Percentiles rank a stretch among this genome's conserved stretches.
Conservation (phyloP, 768 basidiomycete genomes). For the Agrocybe chaxingu region DNA sequence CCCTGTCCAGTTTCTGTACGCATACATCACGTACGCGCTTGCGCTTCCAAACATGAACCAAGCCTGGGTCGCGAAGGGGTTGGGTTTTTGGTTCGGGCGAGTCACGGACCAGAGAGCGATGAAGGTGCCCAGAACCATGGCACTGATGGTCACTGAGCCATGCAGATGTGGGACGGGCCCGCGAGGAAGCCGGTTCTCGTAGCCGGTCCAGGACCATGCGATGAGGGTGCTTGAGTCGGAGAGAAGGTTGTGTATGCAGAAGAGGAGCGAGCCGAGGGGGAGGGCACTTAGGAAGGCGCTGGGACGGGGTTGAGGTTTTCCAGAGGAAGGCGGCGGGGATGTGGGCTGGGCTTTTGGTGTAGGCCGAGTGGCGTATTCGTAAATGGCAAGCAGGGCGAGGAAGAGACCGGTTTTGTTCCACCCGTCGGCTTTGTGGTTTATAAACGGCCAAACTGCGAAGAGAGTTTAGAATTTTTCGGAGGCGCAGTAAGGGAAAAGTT, state of each 20-base stretch:
- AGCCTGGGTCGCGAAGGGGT: slow-evolving; percentile 39
- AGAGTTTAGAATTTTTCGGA: neutral
- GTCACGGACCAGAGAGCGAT: slow-evolving; percentile 21
- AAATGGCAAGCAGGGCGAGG: slow-evolving; percentile 55
- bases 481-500: slow-evolving; percentile 7
- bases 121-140: slow-evolving; percentile 55
- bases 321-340: neutral
- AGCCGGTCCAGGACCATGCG: slow-evolving; percentile 92
- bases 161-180: slow-evolving; percentile 76
- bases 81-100: neutral
- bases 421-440: slow-evolving; percentile 63
- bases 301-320: slow-evolving; percentile 6
- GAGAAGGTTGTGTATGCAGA: slow-evolving; percentile 68
- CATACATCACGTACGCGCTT: slow-evolving; percentile 55
- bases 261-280: slow-evolving; percentile 66
- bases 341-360: slow-evolving; percentile 7
- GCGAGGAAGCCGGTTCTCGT: slow-evolving; percentile 50
- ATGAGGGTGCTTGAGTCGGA: slow-evolving; percentile 77
- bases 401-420: slow-evolving; percentile 66
- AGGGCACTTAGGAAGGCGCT: slow-evolving; percentile 33
- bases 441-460: slow-evolving; percentile 71
- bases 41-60: slow-evolving; percentile 56
- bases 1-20: slow-evolving; percentile 66
- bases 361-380: slow-evolving; percentile 50
- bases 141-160: slow-evolving; percentile 63